These are phyloP conservation scores for Flaveria brownii DNA, from an alignment of 129 eudicot genomes.

Conservation along the genomic window DNA sequence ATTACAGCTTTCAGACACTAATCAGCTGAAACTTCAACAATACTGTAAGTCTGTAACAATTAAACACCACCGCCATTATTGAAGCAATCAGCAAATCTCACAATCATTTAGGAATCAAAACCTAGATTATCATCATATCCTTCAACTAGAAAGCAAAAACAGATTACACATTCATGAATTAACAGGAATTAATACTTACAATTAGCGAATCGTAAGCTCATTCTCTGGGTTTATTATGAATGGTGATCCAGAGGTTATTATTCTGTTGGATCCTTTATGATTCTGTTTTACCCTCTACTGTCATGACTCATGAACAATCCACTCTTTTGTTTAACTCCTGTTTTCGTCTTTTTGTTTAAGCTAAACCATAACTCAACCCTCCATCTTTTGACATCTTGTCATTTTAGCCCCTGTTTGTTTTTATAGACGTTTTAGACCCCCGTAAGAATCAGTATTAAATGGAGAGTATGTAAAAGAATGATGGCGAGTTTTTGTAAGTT, in stretches of 20 bases:
- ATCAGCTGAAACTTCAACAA: not conserved
- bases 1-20: not conserved
- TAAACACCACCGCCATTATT: not conserved
- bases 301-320: slow-evolving; percentile 22
- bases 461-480: not conserved
- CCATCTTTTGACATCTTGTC: not conserved
- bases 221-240: not conserved
- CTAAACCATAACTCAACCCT: not conserved
- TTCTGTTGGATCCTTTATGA: slow-evolving; percentile 7
- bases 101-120: not conserved
- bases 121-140: not conserved
- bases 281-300: slow-evolving; percentile 1
- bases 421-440: not conserved
- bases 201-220: not conserved
- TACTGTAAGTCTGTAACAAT: not conserved
- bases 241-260: slow-evolving; percentile 2
- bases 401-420: not conserved
- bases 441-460: not conserved
- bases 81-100: not conserved
- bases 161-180: not conserved
- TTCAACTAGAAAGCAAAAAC: not conserved
- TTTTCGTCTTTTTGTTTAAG: slow-evolving; percentile 15
- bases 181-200: slow-evolving; percentile 3
- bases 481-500: too few relatives aligned
- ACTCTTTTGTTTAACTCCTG: slow-evolving; percentile 3